Base-by-base conservation (phyloP, 768 basidiomycete genomes). In the Galerina marginata region DNA sequence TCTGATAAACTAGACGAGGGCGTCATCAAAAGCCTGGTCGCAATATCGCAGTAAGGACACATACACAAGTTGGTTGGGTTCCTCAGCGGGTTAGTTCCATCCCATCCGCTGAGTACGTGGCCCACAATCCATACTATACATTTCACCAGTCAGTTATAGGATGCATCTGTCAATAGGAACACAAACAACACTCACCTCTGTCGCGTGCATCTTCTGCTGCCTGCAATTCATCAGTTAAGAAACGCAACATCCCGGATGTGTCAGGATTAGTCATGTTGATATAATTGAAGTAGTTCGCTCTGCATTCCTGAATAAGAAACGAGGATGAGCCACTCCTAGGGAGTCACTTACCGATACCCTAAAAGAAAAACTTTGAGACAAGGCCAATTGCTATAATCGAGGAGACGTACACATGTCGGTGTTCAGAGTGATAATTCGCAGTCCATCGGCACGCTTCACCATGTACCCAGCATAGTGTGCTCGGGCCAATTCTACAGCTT, bases 201-300 rank as follows among this genome's bases (percentile, higher is more conserved):
- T 92, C 90, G 7, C 90, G 87, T 20, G 81, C 79, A 67, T 93
- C 91, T 72, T 93, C 91, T 7, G 91, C 90, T 54, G 79, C 86
- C 71, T 93, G 91, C 12, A 92, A 75, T 69, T 92, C 89, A 60
- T 91, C 86, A 6, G 91, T 92, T 63, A 93, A 67, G 74, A 91
- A 92, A 39, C 88, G 80, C 65, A 92, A 76, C 86, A 92, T 89
- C 20, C 91, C 90, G 45, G 88, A 91, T 42, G 78, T 77, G 71
- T 93, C 91, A 10, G 87, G 83, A 25, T 83, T 70, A 23, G 86
- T 86, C 67, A 90, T 80, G 65, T 92, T 90, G 74, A 92, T 87
- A 67, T 88, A 93, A 70, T 88, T 89, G 75, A 91, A 90, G 63
- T 83, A 86, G 69, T 93, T 93, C 11, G 86, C 78, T 50, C 86